Evolutionary conservation across 1,139 yeast species (phyloP), one percentile per base, ranked within the genome.

Genomic region (Geotrichum europaeum): DNA sequence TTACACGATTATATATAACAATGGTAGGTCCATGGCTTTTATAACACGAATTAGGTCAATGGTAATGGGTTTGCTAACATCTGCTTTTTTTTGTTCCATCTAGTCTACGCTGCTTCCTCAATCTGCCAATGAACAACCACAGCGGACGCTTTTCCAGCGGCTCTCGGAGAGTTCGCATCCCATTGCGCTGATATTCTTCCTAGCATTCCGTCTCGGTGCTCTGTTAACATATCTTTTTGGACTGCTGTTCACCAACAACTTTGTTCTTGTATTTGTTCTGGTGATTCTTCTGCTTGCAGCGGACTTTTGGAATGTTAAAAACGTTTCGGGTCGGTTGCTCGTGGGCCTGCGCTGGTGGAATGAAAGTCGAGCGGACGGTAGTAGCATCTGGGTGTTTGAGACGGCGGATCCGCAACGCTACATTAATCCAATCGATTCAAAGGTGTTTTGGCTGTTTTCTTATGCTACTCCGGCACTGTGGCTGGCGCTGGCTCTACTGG

Each of bases 331-430:
- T 0, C 78, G 98, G 63, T 80, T 89, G 60, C 75, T 94, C 61
- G 98, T 94, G 6, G 98, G 97, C 0, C 79, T 94, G 65, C 81
- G 99, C 66, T 92, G 97, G 97, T 91, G 97, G 96, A 90, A 89
- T 72, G 84, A 67, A 69, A 78, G 77, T 0, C 65, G 75, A 1
- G 64, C 64, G 4, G 70, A 73, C 13, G 92, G 94, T 49, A 87
- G 86, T 65, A 86, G 89, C 64, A 83, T 87, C 22, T 89, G 96
- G 96, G 96, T 89, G 22, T 89, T 89, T 72, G 96, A 89, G 72
- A 84, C 90, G 1, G 94, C 95, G 1, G 89, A 88, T 69, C 95
- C 96, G 1, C 81, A 81, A 62, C 79, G 95, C 59, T 84, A 86
- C 66, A 88, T 92, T 67, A 94, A 92, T 69, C 96, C 97, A 36